Evolutionary conservation across 495 filamentous ascomycete species (phyloP).

Genomic region (Annulohypoxylon moriforme): DNA sequence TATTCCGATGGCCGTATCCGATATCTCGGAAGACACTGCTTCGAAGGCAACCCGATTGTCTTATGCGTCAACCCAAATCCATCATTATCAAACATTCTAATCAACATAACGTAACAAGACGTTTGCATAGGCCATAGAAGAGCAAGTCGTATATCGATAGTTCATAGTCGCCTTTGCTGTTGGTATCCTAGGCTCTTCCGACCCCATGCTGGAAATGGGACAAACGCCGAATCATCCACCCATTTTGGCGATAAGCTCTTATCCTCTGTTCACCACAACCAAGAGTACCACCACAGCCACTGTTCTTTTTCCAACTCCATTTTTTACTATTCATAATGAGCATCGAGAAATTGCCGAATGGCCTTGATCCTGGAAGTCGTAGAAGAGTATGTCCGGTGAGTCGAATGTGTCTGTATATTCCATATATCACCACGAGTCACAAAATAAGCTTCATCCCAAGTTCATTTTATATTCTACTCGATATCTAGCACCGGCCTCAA

Average conservation of each 20-base stretch:
- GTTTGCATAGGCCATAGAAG: not conserved
- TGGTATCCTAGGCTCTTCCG: not conserved
- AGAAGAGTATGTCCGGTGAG: not conserved
- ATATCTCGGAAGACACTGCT: too few species aligned
- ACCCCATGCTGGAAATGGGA: not conserved
- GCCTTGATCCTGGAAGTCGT: not conserved
- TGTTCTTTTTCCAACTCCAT: not conserved
- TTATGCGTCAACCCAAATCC: not conserved
- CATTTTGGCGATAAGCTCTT: not conserved
- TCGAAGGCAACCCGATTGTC: too few species aligned
- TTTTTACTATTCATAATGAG: not conserved
- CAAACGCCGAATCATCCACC: not conserved
- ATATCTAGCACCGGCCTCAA: not conserved
- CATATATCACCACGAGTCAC: not conserved
- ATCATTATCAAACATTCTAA: not conserved
- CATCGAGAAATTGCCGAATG: not conserved
- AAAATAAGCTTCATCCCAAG: not conserved
- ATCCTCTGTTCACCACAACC: not conserved
- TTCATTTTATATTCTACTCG: conserved; percentile 14
- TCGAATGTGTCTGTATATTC: not conserved
- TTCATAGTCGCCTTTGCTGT: not conserved
- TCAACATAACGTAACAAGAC: not conserved
- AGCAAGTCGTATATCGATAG: not conserved
- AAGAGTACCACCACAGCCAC: not conserved
- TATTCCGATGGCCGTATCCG: too few species aligned